Base-by-base conservation (phyloP, 352 stramenopile genomes). In the Pythium chondricola region DNA sequence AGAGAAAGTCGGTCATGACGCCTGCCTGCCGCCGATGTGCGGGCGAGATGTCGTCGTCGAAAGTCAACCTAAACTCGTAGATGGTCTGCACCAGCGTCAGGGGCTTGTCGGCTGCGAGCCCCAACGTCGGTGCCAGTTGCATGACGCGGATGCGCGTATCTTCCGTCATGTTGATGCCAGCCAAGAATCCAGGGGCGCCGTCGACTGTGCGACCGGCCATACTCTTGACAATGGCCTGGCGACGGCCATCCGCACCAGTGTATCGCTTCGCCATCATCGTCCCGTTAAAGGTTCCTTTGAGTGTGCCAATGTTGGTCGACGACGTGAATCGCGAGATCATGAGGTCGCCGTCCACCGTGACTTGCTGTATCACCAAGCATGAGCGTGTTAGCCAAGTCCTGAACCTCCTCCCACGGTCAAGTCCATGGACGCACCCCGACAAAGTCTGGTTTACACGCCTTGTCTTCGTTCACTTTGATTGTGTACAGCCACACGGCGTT, bases 401-500 rank as follows among this genome's bases (percentile, higher is more conserved):
- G n/a, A n/a, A n/a, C n/a, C n/a, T n/a, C n/a, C n/a, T n/a, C n/a
- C n/a, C n/a, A 13, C 36, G 14, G 8, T 35, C 0, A 16, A 52
- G 22, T 35, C 29, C 9, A 24, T 29, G 18, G 20, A 39, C 49
- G 4, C 46, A 57, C 49, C 41, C 30, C 49, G 33, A 36, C 18
- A 5, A 21, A 20, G 17, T 31, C 26, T 5, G 41, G 49, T 9
- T 39, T 20, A 1, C 35, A 35, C 24, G 36, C 44, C 25, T 56
- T 56, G 5, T 38, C 31, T 13, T 45, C 30, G 31, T 29, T 37
- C 24, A 36, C 43, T 33, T 49, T 43, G 2, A 49, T 14, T 2
- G 32, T 43, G 16, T 39, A 56, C 2, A 36, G 14, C 49, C 49
- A 56, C 1, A 56, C 16, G 5, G 41, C 40, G 21, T 56, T 41